Evolutionary conservation across 1,139 yeast species (phyloP), one percentile per base, ranked within the genome.

Genomic region (Hyphopichia khmerensis): DNA sequence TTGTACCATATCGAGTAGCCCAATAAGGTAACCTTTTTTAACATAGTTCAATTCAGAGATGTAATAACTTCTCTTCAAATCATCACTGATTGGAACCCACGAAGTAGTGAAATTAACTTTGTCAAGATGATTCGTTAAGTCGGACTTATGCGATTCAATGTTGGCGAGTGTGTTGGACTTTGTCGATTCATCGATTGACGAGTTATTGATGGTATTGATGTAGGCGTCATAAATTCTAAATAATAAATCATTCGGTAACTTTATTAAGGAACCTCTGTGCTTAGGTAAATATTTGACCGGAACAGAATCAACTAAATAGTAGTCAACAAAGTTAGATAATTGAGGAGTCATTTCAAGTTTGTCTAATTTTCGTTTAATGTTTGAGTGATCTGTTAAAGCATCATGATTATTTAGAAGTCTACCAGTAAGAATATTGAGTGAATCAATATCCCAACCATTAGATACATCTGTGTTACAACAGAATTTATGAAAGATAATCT

Each of bases 11-110:
- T 49, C 47, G 29, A 50, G 43, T 33, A 55, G 35, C 35, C 60
- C 65, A 35, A 59, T 46, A 40, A 64, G 49, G 38, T 52, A 59
- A 2, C 52, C 56, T 39, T 56, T 57, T 43, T 61, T 62, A 42
- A 63, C 45, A 42, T 57, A 59, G 30, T 50, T 56, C 4, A 52
- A 40, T 44, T 63, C 61, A 38, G 64, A 67, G 32, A 48, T 52
- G 16, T 49, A 11, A 26, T 7, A 26, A 7, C 38, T 24, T 14
- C 38, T 11, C 32, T 10, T 40, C 4, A 17, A 16, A 18, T 5
- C 13, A 13, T 32, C 34, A 17, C 34, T 15, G 3, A 8, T 17
- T 16, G 21, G 23, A 16, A 17, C 5, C 34, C 21, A n/a, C 9
- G 21, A 9, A 16, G 4, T 17, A 5, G 17, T 10, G 4, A 13